phyloP scores from a whole-genome alignment of 2,329 filamentous ascomycete species.

The Zarea fungicola region DNA sequence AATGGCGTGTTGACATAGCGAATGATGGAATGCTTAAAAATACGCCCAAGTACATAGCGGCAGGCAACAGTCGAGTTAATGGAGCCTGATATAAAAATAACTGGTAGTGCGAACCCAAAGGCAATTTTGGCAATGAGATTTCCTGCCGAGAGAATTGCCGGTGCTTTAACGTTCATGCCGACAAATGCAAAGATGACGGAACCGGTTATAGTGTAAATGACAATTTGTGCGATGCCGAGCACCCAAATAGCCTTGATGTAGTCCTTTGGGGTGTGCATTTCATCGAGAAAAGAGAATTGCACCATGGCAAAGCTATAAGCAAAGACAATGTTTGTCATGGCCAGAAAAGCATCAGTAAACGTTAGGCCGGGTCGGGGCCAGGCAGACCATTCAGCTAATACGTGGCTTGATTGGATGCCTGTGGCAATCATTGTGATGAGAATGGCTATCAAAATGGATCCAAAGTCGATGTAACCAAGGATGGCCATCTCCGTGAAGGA shows the following conservation, averaged over 20 bases:
- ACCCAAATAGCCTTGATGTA: constrained; percentile 52
- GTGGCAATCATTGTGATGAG: constrained; percentile 62
- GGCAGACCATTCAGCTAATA: constrained; percentile 35
- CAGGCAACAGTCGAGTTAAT: constrained; percentile 53
- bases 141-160: constrained; percentile 62
- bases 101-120: constrained; percentile 65
- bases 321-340: constrained; percentile 64
- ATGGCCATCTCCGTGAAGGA: constrained; percentile 45
- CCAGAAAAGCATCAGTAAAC: constrained; percentile 53
- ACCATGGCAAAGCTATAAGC: constrained; percentile 57
- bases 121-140: constrained; percentile 57
- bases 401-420: constrained; percentile 39
- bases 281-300: constrained; percentile 49
- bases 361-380: constrained; percentile 41
- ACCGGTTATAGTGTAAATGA: constrained; percentile 62
- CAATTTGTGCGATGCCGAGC: constrained; percentile 56
- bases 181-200: constrained; percentile 65
- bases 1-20: constrained; percentile 43
- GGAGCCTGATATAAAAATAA: constrained; percentile 69
- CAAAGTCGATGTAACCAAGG: constrained; percentile 51
- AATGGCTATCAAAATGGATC: constrained; percentile 59
- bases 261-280: constrained; percentile 45
- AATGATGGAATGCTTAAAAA: constrained; percentile 37
- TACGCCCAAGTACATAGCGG: constrained; percentile 41
- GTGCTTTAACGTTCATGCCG: constrained; percentile 57